Evolutionary conservation across 2,329 filamentous ascomycete species (phyloP).

Genomic region (Nannizziopsis arthrosporioides): DNA sequence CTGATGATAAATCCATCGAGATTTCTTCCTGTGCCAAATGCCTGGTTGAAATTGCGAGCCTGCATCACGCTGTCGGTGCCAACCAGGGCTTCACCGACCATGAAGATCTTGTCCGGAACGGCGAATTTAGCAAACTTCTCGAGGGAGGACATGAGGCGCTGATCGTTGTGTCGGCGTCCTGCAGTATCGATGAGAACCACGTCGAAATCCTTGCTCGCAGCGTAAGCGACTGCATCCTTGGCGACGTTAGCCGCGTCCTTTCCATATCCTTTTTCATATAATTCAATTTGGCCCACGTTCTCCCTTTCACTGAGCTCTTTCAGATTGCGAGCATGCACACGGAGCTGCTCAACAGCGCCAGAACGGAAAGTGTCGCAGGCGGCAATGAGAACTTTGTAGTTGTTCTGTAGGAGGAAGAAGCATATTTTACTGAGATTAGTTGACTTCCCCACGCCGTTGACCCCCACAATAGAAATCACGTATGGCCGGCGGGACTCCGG

Average conservation of each 20-base stretch:
- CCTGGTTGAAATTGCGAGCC: constrained; percentile 88
- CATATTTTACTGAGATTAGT: constrained; percentile 97
- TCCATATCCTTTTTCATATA: constrained; percentile 95
- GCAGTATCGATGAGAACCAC: constrained; percentile 97
- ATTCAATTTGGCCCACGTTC: constrained; percentile 65
- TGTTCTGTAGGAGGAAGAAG: constrained; percentile 95
- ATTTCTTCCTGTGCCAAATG: constrained; percentile 67
- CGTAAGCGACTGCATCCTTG: constrained; percentile 79
- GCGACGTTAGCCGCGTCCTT: constrained; percentile 95
- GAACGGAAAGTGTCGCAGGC: constrained; percentile 96
- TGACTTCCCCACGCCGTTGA: constrained; percentile 96
- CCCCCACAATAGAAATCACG: constrained; percentile 94
- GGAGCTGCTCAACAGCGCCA: constrained; percentile 90
- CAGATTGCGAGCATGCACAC: constrained; percentile 87
- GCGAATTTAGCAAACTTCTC: constrained; percentile 97
- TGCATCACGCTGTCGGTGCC: constrained; percentile 93
- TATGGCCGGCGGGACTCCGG: constrained; percentile 66
- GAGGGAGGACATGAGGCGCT: constrained; percentile 86
- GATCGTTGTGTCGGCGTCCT: constrained; percentile 87
- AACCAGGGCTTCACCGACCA: constrained; percentile 88
- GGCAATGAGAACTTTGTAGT: constrained; percentile 86
- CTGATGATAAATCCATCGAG: constrained; percentile 97
- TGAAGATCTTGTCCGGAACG: constrained; percentile 93
- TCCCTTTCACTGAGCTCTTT: constrained; percentile 79
- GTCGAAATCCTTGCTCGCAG: constrained; percentile 63